Base-by-base conservation (phyloP, 345 rosid species). In the Laguncularia racemosa region DNA sequence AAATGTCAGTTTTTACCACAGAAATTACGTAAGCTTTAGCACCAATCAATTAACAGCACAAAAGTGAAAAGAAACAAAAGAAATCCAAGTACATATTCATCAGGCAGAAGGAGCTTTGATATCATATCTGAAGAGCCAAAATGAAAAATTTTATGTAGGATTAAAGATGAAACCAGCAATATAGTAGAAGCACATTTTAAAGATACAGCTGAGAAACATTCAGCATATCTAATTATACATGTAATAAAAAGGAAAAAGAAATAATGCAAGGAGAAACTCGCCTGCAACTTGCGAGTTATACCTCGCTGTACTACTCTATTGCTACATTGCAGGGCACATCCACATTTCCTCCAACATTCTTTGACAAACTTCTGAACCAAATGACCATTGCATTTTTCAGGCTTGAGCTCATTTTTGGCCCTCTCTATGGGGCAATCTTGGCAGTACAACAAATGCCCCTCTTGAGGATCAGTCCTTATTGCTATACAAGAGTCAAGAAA, bases 261-360 rank as follows among this genome's bases (percentile, higher is more conserved):
- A 10, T 52, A 16, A 16, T 43, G 52, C 44, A 26, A 40, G 38
- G 43, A 17, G 64, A 52, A 63, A 18, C 55, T 62, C 71, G 88
- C 97, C 91, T 92, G 84, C 75, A 92, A 64, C 18, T 66, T 61
- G 76, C 88, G 63, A 23, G 53, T 69, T 56, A 92, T 80, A 53
- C 98, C 98, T 61, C 95, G 73, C 64, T 86, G 93, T 18, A 92
- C 91, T 14, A 83, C 61, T 46, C 97, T 79, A 72, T 92, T 92
- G 57, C 89, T 89, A 67, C 98, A 92, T 20, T 50, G 61, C 95
- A 78, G 79, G 58, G 68, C 50, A 52, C 95, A 89, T 52, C 95
- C 96, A 69, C 98, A 92, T 76, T 84, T 89, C 60, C 65, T 78
- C 96, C 98, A 89, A 59, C 97, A 92, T 69, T 92, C 96, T 65